Conservation (phyloP, 768 basidiomycete species). For the Ephemerocybe angulata region DNA sequence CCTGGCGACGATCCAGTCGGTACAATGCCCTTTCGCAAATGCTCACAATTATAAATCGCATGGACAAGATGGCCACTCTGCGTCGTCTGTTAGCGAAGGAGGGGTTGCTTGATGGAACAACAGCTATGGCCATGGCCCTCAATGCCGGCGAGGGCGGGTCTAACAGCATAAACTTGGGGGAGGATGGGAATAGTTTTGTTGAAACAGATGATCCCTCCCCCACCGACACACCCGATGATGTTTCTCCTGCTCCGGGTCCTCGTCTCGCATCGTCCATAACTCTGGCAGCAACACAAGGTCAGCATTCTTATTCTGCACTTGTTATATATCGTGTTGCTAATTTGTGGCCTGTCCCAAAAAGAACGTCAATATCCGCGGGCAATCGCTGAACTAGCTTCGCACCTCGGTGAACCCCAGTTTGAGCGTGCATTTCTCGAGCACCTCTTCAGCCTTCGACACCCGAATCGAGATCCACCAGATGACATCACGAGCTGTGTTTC, state of each 20-base stretch:
- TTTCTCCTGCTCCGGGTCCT: slow-evolving; percentile 3
- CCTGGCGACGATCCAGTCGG: slow-evolving; percentile 29
- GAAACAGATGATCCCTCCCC: background rate
- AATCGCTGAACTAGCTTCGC: slow-evolving; percentile 12
- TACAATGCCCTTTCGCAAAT: slow-evolving; percentile 33
- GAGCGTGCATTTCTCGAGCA: slow-evolving; percentile 14
- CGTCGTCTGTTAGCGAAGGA: background rate
- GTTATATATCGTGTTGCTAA: no score
- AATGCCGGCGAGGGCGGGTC: background rate
- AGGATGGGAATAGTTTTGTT: no score
- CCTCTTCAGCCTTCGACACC: slow-evolving; percentile 11
- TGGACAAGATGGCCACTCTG: slow-evolving; percentile 26
- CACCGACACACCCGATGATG: background rate
- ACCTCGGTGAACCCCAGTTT: slow-evolving; percentile 17
- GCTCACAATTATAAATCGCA: slow-evolving; percentile 28
- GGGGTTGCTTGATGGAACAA: slow-evolving; percentile 16
- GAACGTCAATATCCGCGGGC: slow-evolving; percentile 16
- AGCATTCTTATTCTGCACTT: no score
- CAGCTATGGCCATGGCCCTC: slow-evolving; percentile 11
- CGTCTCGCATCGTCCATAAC: slow-evolving; percentile 10
- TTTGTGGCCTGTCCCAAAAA: no score
- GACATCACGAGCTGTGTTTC: slow-evolving; percentile 12
- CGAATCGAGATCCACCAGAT: background rate
- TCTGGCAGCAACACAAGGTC: slow-evolving; percentile 11
- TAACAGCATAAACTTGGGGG: no score